phyloP scores from a whole-genome alignment of 1,284 basidiomycete genomes.

The Athelia psychrophila region DNA sequence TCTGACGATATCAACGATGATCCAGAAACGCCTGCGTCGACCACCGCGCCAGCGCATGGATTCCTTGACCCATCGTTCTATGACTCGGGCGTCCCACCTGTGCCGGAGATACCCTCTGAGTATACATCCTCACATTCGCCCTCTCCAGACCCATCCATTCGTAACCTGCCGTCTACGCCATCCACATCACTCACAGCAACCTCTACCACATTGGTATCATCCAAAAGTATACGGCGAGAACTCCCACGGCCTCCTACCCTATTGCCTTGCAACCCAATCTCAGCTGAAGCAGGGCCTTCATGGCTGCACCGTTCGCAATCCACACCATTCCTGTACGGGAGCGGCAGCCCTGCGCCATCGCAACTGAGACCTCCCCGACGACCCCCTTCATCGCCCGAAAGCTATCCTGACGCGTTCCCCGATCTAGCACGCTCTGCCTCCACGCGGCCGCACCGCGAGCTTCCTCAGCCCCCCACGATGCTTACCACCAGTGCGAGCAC shows the following conservation, averaged over 20 bases:
- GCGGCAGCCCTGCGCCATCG: not conserved
- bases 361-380: not conserved
- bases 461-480: not conserved
- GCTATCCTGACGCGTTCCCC: not conserved
- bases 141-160: conserved; percentile 1
- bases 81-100: conserved; percentile 27
- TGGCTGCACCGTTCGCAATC: not conserved
- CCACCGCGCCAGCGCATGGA: conserved; percentile 33
- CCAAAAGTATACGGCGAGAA: not conserved
- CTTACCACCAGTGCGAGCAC: not conserved
- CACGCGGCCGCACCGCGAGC: not conserved
- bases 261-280: not conserved
- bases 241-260: not conserved
- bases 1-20: conserved; percentile 29
- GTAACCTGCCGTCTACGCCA: not conserved
- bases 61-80: conserved; percentile 41
- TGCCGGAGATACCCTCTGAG: conserved; percentile 31
- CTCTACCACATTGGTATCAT: not conserved
- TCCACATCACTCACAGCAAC: not conserved
- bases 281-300: not conserved
- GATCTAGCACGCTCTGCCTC: not conserved
- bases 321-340: not conserved
- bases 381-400: not conserved
- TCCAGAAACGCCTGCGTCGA: conserved; percentile 21
- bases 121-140: conserved; percentile 16